Base-by-base conservation (phyloP, 169 alveolate species). In the Plasmodium knowlesi region DNA sequence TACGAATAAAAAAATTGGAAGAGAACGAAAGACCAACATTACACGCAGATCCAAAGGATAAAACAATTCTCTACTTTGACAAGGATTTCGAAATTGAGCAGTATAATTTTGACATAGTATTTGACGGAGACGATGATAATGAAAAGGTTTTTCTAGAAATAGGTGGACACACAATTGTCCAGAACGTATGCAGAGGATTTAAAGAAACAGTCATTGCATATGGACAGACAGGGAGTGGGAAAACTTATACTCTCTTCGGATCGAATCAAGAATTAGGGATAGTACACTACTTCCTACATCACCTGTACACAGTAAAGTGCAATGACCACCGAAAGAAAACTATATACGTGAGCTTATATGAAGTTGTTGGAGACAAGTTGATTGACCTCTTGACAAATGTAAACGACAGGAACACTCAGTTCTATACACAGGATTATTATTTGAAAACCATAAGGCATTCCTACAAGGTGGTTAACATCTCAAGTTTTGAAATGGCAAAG, bases 161-260 rank as follows among this genome's bases (percentile, higher is more conserved):
- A 50, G 93, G 93, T 3, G 93, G 93, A 4, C 93, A 86, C 43
- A 32, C 41, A 28, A 86, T 86, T 16, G 30, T 86, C 16, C 54
- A 86, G n/a, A 86, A 78, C 67, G 93, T 73, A 5, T 86, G 93
- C 50, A 76, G 39, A 8, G 93, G 93, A 76, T 86, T 50, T 76
- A 86, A 76, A 54, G 93, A 86, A 32, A 86, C 93, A 1, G 54
- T 86, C 39, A 86, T 86, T 30, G 74, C 93, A 4, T 86, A 86
- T 76, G 93, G 93, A 0, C 93, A 86, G 37, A 86, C 93, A 4
- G 93, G 93, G 1, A 86, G 93, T 76, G 93, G 93, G 1, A 86
- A 86, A 86, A 86, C 93, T 0, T 86, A 86, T 14, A 86, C 93
- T 3, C 70, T 86, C 1, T 86, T 86, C 53, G 93, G 93, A 0